Percentiles rank a stretch among this genome's conserved stretches.
Conservation (phyloP, 495 filamentous ascomycete genomes). For the Massariosphaeria phaeospora region DNA sequence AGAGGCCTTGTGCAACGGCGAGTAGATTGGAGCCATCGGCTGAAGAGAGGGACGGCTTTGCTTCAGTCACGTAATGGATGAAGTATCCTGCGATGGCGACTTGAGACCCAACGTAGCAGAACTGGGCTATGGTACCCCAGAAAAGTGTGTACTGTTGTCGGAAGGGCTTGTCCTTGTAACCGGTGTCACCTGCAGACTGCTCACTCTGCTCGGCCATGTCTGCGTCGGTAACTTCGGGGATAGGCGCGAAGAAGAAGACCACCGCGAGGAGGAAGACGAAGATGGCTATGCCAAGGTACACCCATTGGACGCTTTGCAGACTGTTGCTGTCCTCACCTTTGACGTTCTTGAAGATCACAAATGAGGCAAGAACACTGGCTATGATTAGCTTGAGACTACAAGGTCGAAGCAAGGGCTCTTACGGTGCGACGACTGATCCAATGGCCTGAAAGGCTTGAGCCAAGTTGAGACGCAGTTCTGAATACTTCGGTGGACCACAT, state of each 20-base stretch:
- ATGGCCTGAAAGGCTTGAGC: conserved; percentile 64
- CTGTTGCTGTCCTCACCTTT: conserved; percentile 42
- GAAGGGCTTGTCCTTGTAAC: conserved; percentile 40
- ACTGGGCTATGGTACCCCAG: conserved; percentile 60
- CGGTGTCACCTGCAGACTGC: conserved; percentile 28
- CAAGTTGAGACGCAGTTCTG: conserved; percentile 64
- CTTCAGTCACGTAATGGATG: conserved; percentile 42
- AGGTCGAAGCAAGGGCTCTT: not conserved
- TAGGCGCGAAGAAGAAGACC: conserved; percentile 59
- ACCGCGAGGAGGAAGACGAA: conserved; percentile 62
- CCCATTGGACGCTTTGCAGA: conserved; percentile 65
- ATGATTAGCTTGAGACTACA: not conserved
- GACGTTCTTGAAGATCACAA: conserved; percentile 60
- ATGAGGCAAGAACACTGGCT: conserved; percentile 52
- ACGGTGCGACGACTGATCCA: conserved; percentile 58
- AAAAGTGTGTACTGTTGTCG: conserved; percentile 59
- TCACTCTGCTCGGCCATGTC: conserved; percentile 54
- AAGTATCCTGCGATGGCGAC: conserved; percentile 50
- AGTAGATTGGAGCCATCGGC: conserved; percentile 44
- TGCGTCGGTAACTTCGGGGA: conserved; percentile 71
- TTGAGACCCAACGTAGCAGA: conserved; percentile 65
- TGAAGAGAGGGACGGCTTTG: conserved; percentile 13
- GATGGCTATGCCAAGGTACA: conserved; percentile 64
- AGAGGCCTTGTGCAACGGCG: conserved; percentile 61
- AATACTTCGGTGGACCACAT: conserved; percentile 63